phyloP scores from a whole-genome alignment of 805 yeast species.

The Starmerella stellata region DNA sequence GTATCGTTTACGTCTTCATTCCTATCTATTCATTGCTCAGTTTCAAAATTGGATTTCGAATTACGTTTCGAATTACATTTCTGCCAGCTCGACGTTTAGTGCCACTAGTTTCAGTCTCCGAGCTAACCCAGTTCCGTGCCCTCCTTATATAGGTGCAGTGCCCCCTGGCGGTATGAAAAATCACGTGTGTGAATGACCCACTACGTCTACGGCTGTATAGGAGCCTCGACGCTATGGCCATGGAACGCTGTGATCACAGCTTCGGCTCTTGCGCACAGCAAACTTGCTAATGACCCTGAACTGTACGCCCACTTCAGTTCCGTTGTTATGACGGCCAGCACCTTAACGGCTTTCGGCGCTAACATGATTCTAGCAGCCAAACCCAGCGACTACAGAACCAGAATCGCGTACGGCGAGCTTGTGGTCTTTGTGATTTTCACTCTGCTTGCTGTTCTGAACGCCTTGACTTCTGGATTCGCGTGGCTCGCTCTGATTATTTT shows the following conservation, averaged over 20 bases:
- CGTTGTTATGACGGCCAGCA: conserved; percentile 75
- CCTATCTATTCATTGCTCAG: too few relatives aligned
- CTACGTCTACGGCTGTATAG: conserved; percentile 37
- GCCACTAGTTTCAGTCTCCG: too few relatives aligned
- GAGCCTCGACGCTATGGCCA: conserved; percentile 80
- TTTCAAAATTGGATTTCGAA: too few relatives aligned
- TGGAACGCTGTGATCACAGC: conserved; percentile 89
- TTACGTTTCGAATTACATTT: too few relatives aligned
- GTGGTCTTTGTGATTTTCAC: conserved; percentile 42
- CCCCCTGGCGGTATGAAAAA: neutral
- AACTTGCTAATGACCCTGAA: conserved; percentile 30
- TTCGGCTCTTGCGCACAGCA: conserved; percentile 52
- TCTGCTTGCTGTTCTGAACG: conserved; percentile 30
- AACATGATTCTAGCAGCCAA: conserved; percentile 46
- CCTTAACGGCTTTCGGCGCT: conserved; percentile 42
- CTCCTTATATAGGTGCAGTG: too few relatives aligned
- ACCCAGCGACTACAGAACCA: conserved; percentile 40
- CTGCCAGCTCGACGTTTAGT: too few relatives aligned
- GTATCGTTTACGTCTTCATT: too few relatives aligned
- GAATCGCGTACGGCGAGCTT: conserved; percentile 45
- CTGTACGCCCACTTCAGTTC: conserved; percentile 45
- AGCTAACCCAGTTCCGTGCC: too few relatives aligned
- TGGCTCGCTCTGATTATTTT: conserved; percentile 28
- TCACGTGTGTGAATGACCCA: conserved; percentile 5
- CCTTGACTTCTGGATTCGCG: conserved; percentile 1